Conservation (phyloP, 163 green algal species). For the Prototheca wickerhamii region DNA sequence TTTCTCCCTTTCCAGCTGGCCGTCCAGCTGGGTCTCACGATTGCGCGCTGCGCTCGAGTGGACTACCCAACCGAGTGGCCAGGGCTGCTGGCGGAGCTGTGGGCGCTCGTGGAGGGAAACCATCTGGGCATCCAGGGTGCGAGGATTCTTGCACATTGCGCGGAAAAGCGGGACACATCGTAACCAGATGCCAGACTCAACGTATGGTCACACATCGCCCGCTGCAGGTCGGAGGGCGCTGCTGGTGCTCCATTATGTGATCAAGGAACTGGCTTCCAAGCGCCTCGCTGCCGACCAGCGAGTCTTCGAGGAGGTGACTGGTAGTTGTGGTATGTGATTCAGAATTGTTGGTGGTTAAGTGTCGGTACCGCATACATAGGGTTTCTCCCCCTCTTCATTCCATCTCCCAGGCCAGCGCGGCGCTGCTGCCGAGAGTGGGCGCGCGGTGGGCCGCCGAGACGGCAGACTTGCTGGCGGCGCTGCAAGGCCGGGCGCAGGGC, state of each 20-base stretch:
- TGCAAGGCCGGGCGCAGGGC: conserved; percentile 12
- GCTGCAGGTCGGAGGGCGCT: conserved; percentile 46
- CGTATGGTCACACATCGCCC: not conserved
- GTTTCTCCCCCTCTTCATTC: not conserved
- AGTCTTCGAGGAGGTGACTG: conserved; percentile 81
- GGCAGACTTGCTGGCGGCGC: conserved; percentile 30
- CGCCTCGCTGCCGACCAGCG: conserved; percentile 71
- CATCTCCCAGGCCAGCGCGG: conserved; percentile 20
- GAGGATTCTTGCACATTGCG: too few relatives aligned
- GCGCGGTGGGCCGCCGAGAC: conserved; percentile 47
- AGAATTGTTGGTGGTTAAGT: too few relatives aligned
- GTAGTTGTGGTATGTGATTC: too few relatives aligned
- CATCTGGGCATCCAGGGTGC: too few relatives aligned
- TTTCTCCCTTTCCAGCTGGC: not conserved
- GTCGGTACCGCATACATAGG: too few relatives aligned
- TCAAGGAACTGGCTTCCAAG: conserved; percentile 95
- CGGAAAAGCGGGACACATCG: not conserved
- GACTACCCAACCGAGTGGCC: not conserved
- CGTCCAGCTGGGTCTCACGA: not conserved
- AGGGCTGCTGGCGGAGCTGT: not conserved
- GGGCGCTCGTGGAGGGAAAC: not conserved
- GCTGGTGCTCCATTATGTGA: conserved; percentile 80
- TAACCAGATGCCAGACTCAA: not conserved
- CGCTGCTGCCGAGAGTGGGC: too few relatives aligned
- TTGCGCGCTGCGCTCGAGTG: not conserved